phyloP scores from a whole-genome alignment of 805 yeast genomes.

The Monosporozyma servazzii region DNA sequence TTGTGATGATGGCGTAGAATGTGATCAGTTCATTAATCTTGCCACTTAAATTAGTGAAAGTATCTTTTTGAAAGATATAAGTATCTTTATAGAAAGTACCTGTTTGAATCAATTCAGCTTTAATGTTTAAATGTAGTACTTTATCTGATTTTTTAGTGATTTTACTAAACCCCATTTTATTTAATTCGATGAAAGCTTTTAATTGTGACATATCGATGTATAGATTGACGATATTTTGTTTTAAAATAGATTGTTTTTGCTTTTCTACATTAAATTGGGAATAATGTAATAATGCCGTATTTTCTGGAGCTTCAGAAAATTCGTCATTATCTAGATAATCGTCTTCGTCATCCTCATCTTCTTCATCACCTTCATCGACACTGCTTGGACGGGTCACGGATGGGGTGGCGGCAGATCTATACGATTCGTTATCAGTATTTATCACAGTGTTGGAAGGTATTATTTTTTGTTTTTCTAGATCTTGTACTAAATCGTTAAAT shows the following conservation, averaged over 20 bases:
- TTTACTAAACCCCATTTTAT: conserved; percentile 78
- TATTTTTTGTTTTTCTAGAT: conserved; percentile 35
- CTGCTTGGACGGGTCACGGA: background rate
- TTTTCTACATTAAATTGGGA: conserved; percentile 41
- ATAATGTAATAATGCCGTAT: conserved; percentile 43
- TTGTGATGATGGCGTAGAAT: conserved; percentile 45
- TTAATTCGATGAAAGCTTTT: conserved; percentile 74
- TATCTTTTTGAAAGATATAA: conserved; percentile 44
- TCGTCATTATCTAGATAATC: conserved; percentile 34
- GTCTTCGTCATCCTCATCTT: conserved; percentile 15
- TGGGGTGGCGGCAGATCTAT: background rate
- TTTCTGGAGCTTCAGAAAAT: conserved; percentile 32
- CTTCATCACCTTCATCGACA: background rate
- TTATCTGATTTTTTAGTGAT: conserved; percentile 88
- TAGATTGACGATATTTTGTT: conserved; percentile 50
- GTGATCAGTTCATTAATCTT: conserved; percentile 46
- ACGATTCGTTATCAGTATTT: background rate
- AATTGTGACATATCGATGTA: conserved; percentile 75
- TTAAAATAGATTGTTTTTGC: conserved; percentile 54
- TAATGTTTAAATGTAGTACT: conserved; percentile 48
- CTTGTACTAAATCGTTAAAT: conserved; percentile 39
- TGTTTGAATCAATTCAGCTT: conserved; percentile 38
- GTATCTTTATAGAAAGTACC: conserved; percentile 39
- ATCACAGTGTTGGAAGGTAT: background rate
- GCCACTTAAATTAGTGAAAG: conserved; percentile 41